A percentile compares a stretch with the other conserved stretches of the same genome.
Conservation (phyloP, 2,329 filamentous ascomycete genomes). For the Immersiporthe knoxdaviesiana region DNA sequence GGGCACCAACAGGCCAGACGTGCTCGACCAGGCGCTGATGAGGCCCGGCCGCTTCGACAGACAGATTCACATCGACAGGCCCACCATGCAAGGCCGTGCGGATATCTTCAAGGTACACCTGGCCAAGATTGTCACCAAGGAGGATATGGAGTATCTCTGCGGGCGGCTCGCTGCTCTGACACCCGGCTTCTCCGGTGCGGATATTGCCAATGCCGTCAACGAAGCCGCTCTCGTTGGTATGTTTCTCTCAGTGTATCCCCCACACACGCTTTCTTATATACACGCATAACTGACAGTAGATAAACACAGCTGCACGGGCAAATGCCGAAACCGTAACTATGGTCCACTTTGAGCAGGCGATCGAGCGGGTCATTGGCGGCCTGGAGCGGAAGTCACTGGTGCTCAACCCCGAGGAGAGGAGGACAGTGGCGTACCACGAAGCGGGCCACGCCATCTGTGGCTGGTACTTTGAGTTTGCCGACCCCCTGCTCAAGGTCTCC, state of each 20-base stretch:
- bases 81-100: conserved; percentile 94
- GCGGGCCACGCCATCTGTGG: conserved; percentile 97
- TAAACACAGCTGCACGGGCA: conserved; percentile 71
- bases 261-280: neutral
- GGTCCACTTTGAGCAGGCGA: conserved; percentile 94
- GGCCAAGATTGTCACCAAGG: conserved; percentile 90
- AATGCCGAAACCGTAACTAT: conserved; percentile 82
- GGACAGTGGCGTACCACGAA: conserved; percentile 64
- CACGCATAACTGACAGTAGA: conserved; percentile 3
- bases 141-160: conserved; percentile 84
- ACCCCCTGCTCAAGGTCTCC: conserved; percentile 95
- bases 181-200: conserved; percentile 94
- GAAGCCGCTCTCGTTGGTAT: conserved; percentile 94
- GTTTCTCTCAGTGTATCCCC: conserved; percentile 38
- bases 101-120: conserved; percentile 97
- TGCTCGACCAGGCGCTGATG: conserved; percentile 94
- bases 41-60: conserved; percentile 95
- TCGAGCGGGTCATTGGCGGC: conserved; percentile 94
- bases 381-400: conserved; percentile 97
- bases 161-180: conserved; percentile 90
- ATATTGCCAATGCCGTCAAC: conserved; percentile 98
- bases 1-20: conserved; percentile 93
- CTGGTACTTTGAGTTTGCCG: conserved; percentile 96
- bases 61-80: conserved; percentile 92
- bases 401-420: conserved; percentile 88